A percentile compares a stretch with the other conserved stretches of the same genome.
Evolutionary conservation across 139 green algal species (phyloP).

Genomic region (Chlamydomonas schloesseri): DNA sequence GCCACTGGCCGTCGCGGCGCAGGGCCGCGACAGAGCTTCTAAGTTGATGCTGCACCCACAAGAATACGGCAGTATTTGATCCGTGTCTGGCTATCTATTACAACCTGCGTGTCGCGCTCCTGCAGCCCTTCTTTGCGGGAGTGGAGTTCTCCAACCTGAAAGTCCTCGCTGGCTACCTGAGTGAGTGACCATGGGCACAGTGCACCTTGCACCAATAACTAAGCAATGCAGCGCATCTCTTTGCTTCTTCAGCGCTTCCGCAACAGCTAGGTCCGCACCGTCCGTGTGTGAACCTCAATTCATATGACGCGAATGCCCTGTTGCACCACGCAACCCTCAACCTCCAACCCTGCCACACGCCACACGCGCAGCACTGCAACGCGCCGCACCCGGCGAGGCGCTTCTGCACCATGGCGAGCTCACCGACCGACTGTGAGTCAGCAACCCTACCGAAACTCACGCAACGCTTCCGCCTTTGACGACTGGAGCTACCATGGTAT

Average conservation of each 20-base stretch:
- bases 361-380: neutral
- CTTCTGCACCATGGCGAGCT: constrained; percentile 15
- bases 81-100: too few relatives aligned
- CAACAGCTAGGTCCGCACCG: too few relatives aligned
- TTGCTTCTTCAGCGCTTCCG: too few relatives aligned
- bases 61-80: too few relatives aligned
- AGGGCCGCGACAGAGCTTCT: too few relatives aligned
- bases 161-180: neutral
- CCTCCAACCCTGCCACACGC: neutral
- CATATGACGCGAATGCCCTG: too few relatives aligned
- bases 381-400: neutral
- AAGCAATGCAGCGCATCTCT: too few relatives aligned
- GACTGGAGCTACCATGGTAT: neutral
- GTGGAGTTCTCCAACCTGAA: neutral
- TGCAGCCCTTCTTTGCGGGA: constrained; percentile 32
- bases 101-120: neutral
- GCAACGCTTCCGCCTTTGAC: too few relatives aligned
- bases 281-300: too few relatives aligned
- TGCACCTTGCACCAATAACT: neutral
- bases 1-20: too few relatives aligned
- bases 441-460: neutral
- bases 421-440: constrained; percentile 18
- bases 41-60: too few relatives aligned
- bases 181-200: neutral
- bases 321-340: neutral